Conservation (phyloP, 768 basidiomycete genomes). For the Kwoniella europaea region DNA sequence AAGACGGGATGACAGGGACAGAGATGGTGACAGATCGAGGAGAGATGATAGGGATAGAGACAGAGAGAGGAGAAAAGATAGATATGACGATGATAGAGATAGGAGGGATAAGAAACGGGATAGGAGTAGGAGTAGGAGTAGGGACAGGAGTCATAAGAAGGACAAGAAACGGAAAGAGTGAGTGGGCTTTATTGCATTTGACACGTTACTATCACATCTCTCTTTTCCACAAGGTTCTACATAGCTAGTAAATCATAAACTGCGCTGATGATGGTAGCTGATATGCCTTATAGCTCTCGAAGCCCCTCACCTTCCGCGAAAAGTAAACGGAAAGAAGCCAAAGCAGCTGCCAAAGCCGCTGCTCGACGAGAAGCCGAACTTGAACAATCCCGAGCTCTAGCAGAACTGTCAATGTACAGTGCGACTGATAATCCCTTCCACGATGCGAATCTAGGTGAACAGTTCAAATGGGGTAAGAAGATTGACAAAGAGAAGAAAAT, state of each 20-base stretch:
- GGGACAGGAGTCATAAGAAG: constrained; percentile 56
- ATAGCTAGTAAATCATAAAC: not conserved
- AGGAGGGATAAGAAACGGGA: constrained; percentile 60
- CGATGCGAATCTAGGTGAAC: constrained; percentile 92
- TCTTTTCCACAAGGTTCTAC: not conserved
- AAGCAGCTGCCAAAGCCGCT: constrained; percentile 78
- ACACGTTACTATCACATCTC: not conserved
- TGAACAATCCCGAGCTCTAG: constrained; percentile 85
- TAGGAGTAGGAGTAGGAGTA: constrained; percentile 58
- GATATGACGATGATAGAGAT: constrained; percentile 57
- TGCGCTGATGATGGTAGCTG: not conserved
- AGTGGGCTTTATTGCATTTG: constrained; percentile 33
- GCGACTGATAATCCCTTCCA: constrained; percentile 98
- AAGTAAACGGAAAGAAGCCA: constrained; percentile 80
- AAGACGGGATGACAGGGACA: constrained; percentile 41
- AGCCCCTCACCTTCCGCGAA: constrained; percentile 74
- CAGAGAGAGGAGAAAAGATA: constrained; percentile 39
- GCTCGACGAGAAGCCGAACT: constrained; percentile 56
- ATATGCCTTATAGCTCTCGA: constrained; percentile 53
- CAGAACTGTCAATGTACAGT: constrained; percentile 92
- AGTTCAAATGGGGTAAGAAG: constrained; percentile 99
- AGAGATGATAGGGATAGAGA: constrained; percentile 54
- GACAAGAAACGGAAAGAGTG: constrained; percentile 64
- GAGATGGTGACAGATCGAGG: constrained; percentile 16
- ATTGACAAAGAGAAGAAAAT: constrained; percentile 90